phyloP scores from a whole-genome alignment of 306 rosid genomes.

The Gastrolobium bilobum region DNA sequence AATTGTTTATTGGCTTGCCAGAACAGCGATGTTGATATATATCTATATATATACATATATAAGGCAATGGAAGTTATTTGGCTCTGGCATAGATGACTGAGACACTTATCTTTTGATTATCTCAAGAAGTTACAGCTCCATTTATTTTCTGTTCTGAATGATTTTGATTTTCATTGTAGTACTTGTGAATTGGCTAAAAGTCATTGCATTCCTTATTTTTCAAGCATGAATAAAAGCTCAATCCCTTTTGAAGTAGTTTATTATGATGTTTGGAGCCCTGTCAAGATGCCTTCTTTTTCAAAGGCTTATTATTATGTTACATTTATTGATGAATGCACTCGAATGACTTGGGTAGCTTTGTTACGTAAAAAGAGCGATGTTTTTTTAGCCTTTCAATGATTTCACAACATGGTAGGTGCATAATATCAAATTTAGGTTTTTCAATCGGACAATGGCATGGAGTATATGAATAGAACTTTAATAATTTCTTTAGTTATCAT shows the following conservation, averaged over 20 bases:
- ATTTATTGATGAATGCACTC: slow-evolving; percentile 2
- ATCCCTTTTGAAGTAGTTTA: too few relatives aligned
- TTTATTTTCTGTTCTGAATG: too few relatives aligned
- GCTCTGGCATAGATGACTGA: too few relatives aligned
- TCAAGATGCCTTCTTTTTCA: background rate
- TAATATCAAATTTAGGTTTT: slow-evolving; percentile 14
- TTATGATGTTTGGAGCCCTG: background rate
- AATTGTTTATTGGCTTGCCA: slow-evolving; percentile 60
- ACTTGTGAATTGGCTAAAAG: too few relatives aligned
- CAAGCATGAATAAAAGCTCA: too few relatives aligned
- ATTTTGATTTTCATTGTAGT: too few relatives aligned
- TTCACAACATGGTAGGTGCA: background rate
- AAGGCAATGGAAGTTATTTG: too few relatives aligned
- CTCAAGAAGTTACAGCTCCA: too few relatives aligned
- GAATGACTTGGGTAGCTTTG: slow-evolving; percentile 26
- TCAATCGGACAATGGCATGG: background rate
- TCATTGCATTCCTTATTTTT: too few relatives aligned
- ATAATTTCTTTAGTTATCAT: background rate
- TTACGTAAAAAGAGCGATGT: background rate
- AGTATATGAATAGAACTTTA: background rate
- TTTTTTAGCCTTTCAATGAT: background rate
- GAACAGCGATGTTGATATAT: slow-evolving; percentile 39
- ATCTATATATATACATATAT: too few relatives aligned
- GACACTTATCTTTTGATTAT: too few relatives aligned
- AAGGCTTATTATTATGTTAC: background rate